Evolutionary conservation across 345 rosid genomes (phyloP), one percentile per base, ranked within the genome.

Genomic region (Dipteronia sinensis): DNA sequence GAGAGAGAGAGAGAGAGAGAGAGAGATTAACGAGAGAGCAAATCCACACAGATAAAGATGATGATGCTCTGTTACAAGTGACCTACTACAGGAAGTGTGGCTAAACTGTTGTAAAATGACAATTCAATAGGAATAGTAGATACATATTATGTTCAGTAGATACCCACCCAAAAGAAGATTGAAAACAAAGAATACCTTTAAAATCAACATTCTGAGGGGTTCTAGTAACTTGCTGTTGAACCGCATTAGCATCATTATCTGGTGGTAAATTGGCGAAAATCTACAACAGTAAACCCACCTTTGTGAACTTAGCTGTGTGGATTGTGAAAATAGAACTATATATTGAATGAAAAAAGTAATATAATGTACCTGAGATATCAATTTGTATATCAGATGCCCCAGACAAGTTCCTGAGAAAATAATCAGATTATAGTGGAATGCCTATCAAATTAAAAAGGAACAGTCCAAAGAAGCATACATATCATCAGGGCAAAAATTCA

Each of bases 121-220:
- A 10, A 15, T n/a, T 67, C 3, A 12, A 20, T 62, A 72, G 77
- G n/a, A 59, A 20, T 17, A 7, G 10, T 15, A 6, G 42, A 42
- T 9, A 16, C 20, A 15, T 38, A 75, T 19, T 71, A 67, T 53
- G 71, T 22, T 67, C 19, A 47, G 34, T 49, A 67, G 8, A 65
- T 56, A 53, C 31, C 23, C 47, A 77, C 42, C 10, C 40, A 67
- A 66, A 55, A 69, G 65, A 72, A 13, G 4, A 49, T 47, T 13
- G 34, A 47, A 65, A 72, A 65, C 56, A n/a, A 74, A 25, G 49
- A 70, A 66, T 78, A 94, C 99, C 98, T 94, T 88, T 94, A 46
- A 97, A 83, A 65, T 92, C 68, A 66, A 93, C 82, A 81, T 91
- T 97, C 70, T 80, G 86, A 51, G 94, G 84, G 67, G 95, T 78